A percentile compares a stretch with the other conserved stretches of the same genome.
phyloP scores from a whole-genome alignment of 495 filamentous ascomycete genomes.

The Xylaria venustula region DNA sequence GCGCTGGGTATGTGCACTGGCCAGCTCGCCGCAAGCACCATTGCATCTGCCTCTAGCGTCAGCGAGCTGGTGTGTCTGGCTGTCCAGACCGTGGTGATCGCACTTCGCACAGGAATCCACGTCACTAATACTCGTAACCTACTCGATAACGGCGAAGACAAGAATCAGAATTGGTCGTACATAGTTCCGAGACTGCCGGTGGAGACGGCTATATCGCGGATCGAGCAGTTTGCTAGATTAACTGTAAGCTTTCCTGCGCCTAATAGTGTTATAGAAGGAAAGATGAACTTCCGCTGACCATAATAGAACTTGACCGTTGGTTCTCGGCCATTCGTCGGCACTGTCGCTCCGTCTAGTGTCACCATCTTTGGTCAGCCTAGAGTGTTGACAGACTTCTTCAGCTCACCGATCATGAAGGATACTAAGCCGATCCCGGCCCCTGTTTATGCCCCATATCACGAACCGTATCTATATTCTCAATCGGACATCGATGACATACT shows the following conservation, averaged over 20 bases:
- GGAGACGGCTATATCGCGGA: neutral
- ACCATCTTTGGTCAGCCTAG: conserved; percentile 71
- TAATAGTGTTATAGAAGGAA: too few relatives aligned
- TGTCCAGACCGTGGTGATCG: conserved; percentile 59
- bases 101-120: conserved; percentile 61
- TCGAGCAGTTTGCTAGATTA: neutral
- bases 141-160: neutral
- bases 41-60: conserved; percentile 56
- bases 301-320: conserved; percentile 53
- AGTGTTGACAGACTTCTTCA: conserved; percentile 55
- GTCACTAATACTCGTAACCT: conserved; percentile 41
- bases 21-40: conserved; percentile 58
- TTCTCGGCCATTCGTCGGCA: conserved; percentile 67
- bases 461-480: conserved; percentile 61
- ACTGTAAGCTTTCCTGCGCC: neutral
- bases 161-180: neutral
- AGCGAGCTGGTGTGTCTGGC: conserved; percentile 57
- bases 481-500: conserved; percentile 62
- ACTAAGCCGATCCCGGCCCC: conserved; percentile 58
- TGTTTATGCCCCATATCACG: conserved; percentile 75
- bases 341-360: conserved; percentile 60
- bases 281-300: neutral
- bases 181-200: neutral
- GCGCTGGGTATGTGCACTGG: conserved; percentile 61
- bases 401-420: conserved; percentile 40